Evolutionary conservation across 441 rosid species (phyloP).

Genomic region (Populus hybrid): DNA sequence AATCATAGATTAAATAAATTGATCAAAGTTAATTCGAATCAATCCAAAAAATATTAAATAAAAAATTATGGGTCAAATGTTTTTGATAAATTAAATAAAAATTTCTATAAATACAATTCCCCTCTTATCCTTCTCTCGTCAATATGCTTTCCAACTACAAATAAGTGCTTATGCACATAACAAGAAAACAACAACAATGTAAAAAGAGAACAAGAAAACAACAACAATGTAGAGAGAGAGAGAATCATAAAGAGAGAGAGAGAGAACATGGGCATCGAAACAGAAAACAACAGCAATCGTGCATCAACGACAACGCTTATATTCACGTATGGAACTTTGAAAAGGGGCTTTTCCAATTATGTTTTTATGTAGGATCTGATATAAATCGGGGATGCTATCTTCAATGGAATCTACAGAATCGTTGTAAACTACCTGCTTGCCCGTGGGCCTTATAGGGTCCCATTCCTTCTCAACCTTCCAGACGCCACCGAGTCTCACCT

Average conservation of each 20-base stretch:
- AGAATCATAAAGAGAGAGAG: too few relatives aligned
- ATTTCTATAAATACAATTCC: too few relatives aligned
- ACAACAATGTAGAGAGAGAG: background rate
- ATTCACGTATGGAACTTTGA: constrained; percentile 40
- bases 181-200: too few relatives aligned
- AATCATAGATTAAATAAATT: too few relatives aligned
- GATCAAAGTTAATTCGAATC: accelerated
- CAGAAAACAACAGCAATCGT: background rate
- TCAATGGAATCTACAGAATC: constrained; percentile 49
- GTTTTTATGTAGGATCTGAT: constrained; percentile 49
- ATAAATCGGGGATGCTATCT: constrained; percentile 47
- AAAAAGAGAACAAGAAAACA: background rate
- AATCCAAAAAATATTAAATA: too few relatives aligned
- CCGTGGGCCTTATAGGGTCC: constrained; percentile 76
- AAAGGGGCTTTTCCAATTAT: constrained; percentile 38
- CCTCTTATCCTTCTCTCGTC: too few relatives aligned
- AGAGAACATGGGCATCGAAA: background rate
- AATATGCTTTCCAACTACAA: too few relatives aligned
- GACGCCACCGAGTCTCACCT: constrained; percentile 46
- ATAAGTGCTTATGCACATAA: too few relatives aligned
- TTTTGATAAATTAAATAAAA: too few relatives aligned
- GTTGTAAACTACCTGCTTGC: constrained; percentile 53
- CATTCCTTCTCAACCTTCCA: constrained; percentile 75
- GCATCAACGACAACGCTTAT: constrained; percentile 14
- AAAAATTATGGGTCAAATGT: too few relatives aligned